A percentile compares a stretch with the other conserved stretches of the same genome.
Conservation (phyloP, 495 filamentous ascomycete genomes). For the Lasiosphaeria miniovina region DNA sequence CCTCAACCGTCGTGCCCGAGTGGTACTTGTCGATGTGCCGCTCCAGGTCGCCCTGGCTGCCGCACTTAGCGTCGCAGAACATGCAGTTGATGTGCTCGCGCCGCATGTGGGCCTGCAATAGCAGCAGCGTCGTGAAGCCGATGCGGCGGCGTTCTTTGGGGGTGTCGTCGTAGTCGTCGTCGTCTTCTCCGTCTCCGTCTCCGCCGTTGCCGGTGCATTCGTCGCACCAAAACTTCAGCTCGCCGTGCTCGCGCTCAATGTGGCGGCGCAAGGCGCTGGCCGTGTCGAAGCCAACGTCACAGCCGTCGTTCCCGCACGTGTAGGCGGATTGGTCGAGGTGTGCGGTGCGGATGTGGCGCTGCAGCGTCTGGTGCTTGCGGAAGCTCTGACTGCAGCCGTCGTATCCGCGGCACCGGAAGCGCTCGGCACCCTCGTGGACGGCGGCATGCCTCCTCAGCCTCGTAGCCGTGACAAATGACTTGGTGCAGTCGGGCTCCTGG, state of each 20-base stretch:
- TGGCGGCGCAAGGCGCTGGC: conserved; percentile 67
- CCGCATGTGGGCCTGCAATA: conserved; percentile 68
- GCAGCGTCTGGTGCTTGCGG: conserved; percentile 82
- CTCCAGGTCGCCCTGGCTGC: conserved; percentile 58
- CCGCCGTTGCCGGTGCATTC: conserved; percentile 49
- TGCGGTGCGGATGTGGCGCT: conserved; percentile 69
- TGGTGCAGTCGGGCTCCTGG: conserved; percentile 65
- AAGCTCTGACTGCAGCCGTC: conserved; percentile 76
- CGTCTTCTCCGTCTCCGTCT: too few relatives aligned
- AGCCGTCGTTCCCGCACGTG: conserved; percentile 64
- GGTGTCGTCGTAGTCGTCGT: too few relatives aligned
- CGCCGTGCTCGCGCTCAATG: conserved; percentile 63
- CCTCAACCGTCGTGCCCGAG: conserved; percentile 56
- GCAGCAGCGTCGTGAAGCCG: conserved; percentile 67
- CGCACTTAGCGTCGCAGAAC: conserved; percentile 65
- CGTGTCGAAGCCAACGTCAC: conserved; percentile 68
- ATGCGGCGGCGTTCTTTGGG: conserved; percentile 27
- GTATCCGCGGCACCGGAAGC: conserved; percentile 69
- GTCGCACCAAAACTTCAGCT: conserved; percentile 67
- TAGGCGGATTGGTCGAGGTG: conserved; percentile 71
- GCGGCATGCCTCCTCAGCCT: conserved; percentile 66
- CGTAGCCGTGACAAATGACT: conserved; percentile 73
- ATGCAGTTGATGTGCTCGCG: conserved; percentile 69
- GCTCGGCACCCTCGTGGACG: conserved; percentile 65
- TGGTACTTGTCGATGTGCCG: conserved; percentile 70